Evolutionary conservation across 805 yeast species (phyloP).

Genomic region (Lachancea sp.): DNA sequence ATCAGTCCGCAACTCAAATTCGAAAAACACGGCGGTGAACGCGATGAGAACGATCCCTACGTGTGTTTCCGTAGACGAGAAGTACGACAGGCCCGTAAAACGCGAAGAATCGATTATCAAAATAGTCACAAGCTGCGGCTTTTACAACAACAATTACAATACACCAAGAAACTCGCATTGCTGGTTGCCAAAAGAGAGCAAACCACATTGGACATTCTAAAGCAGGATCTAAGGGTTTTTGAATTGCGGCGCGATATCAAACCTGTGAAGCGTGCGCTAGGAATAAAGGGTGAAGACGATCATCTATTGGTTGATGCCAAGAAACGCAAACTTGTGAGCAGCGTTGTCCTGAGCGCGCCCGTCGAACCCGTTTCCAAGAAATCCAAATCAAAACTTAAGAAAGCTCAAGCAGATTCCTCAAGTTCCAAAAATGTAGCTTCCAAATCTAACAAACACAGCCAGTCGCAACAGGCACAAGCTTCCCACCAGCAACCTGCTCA

Average conservation of each 20-base stretch:
- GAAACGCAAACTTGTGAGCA: conserved; percentile 43
- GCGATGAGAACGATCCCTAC: conserved; percentile 92
- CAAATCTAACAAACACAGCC: conserved; percentile 1
- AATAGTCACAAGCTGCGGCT: conserved; percentile 77
- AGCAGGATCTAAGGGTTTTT: conserved; percentile 61
- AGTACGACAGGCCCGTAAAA: conserved; percentile 90
- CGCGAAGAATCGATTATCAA: conserved; percentile 88
- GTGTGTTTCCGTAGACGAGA: conserved; percentile 94
- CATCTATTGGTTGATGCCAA: conserved; percentile 65
- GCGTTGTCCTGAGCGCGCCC: conserved; percentile 7
- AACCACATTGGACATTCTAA: conserved; percentile 47
- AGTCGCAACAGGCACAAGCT: not conserved
- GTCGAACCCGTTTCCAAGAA: conserved; percentile 4
- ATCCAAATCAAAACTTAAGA: conserved; percentile 2
- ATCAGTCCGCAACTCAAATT: conserved; percentile 72
- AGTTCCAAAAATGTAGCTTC: not conserved
- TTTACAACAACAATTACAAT: conserved; percentile 67
- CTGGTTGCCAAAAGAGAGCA: conserved; percentile 65
- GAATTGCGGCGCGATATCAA: conserved; percentile 68
- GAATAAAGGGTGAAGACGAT: conserved; percentile 79
- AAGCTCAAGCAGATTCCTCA: conserved; percentile 8
- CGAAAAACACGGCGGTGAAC: conserved; percentile 72
- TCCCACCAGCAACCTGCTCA: not conserved
- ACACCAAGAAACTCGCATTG: conserved; percentile 63
- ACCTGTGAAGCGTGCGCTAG: conserved; percentile 63